Evolutionary conservation across 2,329 filamentous ascomycete species (phyloP).

Genomic region (Ambrosiella xylebori): DNA sequence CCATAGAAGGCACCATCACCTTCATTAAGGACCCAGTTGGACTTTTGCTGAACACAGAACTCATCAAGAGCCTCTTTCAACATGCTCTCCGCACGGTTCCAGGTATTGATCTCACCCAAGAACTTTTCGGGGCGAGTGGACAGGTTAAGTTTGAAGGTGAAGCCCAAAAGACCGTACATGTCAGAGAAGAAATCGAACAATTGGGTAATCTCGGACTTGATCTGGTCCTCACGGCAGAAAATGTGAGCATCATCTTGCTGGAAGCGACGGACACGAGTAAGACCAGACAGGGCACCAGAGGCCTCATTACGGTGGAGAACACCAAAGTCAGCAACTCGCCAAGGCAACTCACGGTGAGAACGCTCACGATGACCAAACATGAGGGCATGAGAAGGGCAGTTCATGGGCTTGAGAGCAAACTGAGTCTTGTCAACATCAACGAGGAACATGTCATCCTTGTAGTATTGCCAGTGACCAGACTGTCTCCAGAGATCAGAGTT

Average conservation of each 20-base stretch:
- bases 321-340: conserved; percentile 89
- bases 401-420: conserved; percentile 82
- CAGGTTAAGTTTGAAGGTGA: conserved; percentile 79
- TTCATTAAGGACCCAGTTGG: conserved; percentile 76
- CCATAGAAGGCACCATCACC: conserved; percentile 97
- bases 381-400: conserved; percentile 80
- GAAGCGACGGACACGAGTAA: conserved; percentile 86
- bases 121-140: conserved; percentile 81
- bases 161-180: conserved; percentile 23
- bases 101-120: conserved; percentile 71
- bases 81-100: conserved; percentile 73
- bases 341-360: conserved; percentile 54
- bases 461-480: conserved; percentile 73
- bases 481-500: conserved; percentile 86
- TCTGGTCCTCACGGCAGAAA: conserved; percentile 75
- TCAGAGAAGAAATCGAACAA: conserved; percentile 64
- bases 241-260: conserved; percentile 95
- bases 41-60: conserved; percentile 45
- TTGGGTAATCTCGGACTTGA: conserved; percentile 51
- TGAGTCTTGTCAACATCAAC: conserved; percentile 61
- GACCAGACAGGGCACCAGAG: conserved; percentile 73
- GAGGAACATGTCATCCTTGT: conserved; percentile 79
- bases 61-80: conserved; percentile 63
- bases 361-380: conserved; percentile 15
- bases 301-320: conserved; percentile 91